phyloP scores from a whole-genome alignment of 2,329 filamentous ascomycete species.

The Alternaria ethzedia region DNA sequence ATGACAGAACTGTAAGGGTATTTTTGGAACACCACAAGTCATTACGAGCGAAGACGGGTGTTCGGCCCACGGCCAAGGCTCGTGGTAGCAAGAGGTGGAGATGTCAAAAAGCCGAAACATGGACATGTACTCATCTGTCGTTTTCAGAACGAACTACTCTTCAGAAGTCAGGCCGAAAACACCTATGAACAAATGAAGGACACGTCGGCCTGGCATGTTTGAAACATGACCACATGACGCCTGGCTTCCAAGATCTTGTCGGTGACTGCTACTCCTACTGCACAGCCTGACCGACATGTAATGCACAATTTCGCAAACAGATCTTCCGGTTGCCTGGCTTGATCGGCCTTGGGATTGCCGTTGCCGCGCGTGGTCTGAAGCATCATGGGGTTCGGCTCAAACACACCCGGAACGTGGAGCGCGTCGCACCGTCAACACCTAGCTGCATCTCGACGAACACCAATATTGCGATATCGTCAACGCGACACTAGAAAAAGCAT shows the following conservation, averaged over 20 bases:
- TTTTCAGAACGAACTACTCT: neutral
- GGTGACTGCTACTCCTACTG: neutral
- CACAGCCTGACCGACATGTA: neutral
- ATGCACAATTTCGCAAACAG: constrained; percentile 32
- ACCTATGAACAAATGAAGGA: constrained; percentile 11
- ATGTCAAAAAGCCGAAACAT: neutral
- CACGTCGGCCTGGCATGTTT: constrained; percentile 14
- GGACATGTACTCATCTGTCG: constrained; percentile 1
- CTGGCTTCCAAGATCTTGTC: constrained; percentile 9
- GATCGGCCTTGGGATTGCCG: constrained; percentile 7
- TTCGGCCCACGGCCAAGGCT: neutral
- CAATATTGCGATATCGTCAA: constrained; percentile 4
- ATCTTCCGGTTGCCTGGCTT: constrained; percentile 20
- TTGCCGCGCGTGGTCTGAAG: constrained; percentile 24
- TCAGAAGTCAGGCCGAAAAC: neutral
- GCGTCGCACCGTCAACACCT: constrained; percentile 38
- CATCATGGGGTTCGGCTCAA: constrained; percentile 33
- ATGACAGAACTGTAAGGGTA: neutral
- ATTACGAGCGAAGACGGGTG: neutral
- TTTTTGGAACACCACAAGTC: neutral
- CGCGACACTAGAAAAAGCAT: neutral
- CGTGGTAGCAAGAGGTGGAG: neutral
- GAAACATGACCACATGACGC: constrained; percentile 11
- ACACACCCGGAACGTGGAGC: constrained; percentile 44
- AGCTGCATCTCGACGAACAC: constrained; percentile 17